Conservation (phyloP, 768 basidiomycete genomes). For the Candolleomyces aberdarensis region DNA sequence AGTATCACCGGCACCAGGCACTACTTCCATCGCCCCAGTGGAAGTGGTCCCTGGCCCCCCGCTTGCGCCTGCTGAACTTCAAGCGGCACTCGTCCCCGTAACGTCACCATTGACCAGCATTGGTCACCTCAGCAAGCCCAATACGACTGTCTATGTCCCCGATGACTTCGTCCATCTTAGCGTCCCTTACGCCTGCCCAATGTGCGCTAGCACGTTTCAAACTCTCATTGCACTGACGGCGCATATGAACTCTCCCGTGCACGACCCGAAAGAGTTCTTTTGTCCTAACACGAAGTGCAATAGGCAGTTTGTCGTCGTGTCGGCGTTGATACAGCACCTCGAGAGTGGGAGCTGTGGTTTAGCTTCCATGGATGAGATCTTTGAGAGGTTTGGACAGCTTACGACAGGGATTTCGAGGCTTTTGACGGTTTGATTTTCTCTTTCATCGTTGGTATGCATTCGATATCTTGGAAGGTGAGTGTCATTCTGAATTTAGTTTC, state of each 20-base stretch:
- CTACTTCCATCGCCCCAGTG: too few relatives aligned
- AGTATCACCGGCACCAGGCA: too few relatives aligned
- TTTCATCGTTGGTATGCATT: background rate
- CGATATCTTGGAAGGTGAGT: background rate
- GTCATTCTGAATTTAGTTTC: background rate
- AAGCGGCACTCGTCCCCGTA: too few relatives aligned
- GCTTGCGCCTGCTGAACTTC: too few relatives aligned
- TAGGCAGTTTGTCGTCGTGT: constrained; percentile 45
- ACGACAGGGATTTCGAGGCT: constrained; percentile 6
- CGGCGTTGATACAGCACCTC: constrained; percentile 60
- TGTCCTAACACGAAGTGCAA: constrained; percentile 50
- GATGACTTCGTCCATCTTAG: constrained; percentile 3
- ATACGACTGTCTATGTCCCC: background rate
- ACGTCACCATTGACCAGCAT: too few relatives aligned
- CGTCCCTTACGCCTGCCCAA: constrained; percentile 54
- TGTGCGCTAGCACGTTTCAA: constrained; percentile 47
- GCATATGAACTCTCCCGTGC: constrained; percentile 62
- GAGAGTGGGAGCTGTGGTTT: constrained; percentile 63
- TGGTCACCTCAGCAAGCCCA: too few relatives aligned
- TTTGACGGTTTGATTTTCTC: background rate
- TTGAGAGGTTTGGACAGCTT: constrained; percentile 15
- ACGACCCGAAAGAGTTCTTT: constrained; percentile 48
- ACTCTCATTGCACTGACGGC: constrained; percentile 48
- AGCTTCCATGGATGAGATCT: constrained; percentile 39
- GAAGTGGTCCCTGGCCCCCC: too few relatives aligned